A percentile compares a stretch with the other conserved stretches of the same genome.
Evolutionary conservation across 805 yeast species (phyloP).

Genomic region (Ogataea chonburiensis): DNA sequence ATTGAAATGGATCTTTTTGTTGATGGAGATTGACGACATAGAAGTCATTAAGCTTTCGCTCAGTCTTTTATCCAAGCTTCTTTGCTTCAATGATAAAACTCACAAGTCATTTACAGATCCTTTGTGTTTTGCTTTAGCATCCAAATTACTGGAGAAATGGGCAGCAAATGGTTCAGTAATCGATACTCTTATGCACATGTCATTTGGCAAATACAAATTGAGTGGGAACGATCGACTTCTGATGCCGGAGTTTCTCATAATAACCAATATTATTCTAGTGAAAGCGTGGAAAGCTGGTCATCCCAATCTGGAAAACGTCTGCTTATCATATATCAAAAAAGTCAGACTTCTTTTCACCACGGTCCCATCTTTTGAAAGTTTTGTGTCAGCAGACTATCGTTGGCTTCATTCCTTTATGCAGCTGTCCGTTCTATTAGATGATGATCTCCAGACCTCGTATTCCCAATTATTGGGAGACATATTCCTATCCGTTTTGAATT

Average conservation of each 20-base stretch:
- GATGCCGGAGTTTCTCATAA: conserved; percentile 6
- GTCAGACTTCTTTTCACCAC: too few relatives aligned
- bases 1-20: conserved; percentile 61
- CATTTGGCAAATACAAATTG: conserved; percentile 42
- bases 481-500: too few relatives aligned
- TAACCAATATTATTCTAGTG: not conserved
- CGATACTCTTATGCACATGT: conserved; percentile 42
- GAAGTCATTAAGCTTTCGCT: conserved; percentile 41
- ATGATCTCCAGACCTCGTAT: too few relatives aligned
- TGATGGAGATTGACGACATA: conserved; percentile 43
- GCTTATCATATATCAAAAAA: too few relatives aligned
- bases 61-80: conserved; percentile 46
- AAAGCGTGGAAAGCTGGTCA: too few relatives aligned
- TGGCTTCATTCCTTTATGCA: too few relatives aligned
- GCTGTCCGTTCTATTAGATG: too few relatives aligned
- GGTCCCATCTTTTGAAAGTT: too few relatives aligned
- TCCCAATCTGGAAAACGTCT: too few relatives aligned
- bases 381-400: too few relatives aligned
- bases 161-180: conserved; percentile 49
- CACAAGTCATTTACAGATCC: conserved; percentile 50
- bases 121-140: conserved; percentile 50
- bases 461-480: not conserved
- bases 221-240: conserved; percentile 1
- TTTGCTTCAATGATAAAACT: conserved; percentile 29
- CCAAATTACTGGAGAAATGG: conserved; percentile 44